Percentiles rank a stretch among this genome's conserved stretches.
phyloP scores from a whole-genome alignment of 768 basidiomycete species.

The Leccinum incarnatum region DNA sequence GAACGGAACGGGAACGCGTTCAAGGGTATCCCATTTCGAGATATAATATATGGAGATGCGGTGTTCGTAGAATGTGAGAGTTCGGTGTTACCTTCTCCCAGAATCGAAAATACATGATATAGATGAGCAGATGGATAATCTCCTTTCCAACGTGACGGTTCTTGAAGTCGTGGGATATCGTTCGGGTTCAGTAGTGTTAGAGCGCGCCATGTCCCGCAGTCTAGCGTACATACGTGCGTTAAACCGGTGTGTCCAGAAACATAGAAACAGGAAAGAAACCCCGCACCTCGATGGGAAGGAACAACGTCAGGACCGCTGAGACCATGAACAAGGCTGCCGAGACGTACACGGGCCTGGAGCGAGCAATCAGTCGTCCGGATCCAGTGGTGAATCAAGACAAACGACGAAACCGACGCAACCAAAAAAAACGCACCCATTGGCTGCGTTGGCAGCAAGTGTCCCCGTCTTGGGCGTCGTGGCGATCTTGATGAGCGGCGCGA shows the following conservation, averaged over 20 bases:
- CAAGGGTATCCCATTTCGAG: background rate
- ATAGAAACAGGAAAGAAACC: background rate
- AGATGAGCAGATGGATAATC: background rate
- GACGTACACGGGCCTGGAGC: conserved; percentile 44
- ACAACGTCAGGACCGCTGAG: conserved; percentile 38
- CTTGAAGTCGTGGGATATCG: background rate
- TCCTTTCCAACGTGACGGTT: background rate
- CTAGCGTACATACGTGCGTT: conserved; percentile 7
- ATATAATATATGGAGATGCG: background rate
- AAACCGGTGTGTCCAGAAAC: background rate
- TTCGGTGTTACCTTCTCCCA: background rate
- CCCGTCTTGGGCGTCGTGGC: conserved; percentile 37
- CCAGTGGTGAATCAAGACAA: no score
- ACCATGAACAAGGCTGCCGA: conserved; percentile 46
- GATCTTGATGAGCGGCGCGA: conserved; percentile 50
- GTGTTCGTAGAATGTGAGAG: background rate
- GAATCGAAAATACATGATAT: background rate
- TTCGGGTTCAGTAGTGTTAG: background rate
- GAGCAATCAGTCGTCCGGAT: background rate
- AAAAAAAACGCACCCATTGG: conserved; percentile 35
- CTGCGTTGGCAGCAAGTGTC: conserved; percentile 25
- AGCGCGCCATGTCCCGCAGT: conserved; percentile 28
- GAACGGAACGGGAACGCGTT: background rate
- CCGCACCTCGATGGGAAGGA: conserved; percentile 48
- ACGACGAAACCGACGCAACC: background rate